Evolutionary conservation across 2,329 filamentous ascomycete species (phyloP).

Genomic region (Ramularia collo-cygni): DNA sequence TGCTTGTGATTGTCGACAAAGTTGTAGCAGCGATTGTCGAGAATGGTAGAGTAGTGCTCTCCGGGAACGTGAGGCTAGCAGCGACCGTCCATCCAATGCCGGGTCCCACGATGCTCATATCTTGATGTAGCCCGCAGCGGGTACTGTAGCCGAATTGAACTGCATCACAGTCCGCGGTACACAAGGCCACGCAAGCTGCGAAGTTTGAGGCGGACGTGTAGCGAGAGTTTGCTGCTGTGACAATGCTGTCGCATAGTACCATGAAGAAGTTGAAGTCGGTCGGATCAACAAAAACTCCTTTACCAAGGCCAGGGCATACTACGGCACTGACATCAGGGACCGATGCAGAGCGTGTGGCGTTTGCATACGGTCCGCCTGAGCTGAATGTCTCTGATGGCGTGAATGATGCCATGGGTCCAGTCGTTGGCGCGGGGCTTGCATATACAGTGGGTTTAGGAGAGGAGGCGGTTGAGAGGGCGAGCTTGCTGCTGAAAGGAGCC

Average conservation of each 20-base stretch:
- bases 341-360: conserved; percentile 3
- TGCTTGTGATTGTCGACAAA: no score
- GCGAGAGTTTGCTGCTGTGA: conserved; percentile 14
- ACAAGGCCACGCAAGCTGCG: conserved; percentile 13
- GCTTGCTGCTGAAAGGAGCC: conserved; percentile 1
- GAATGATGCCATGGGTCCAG: conserved; percentile 6
- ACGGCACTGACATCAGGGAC: conserved; percentile 7
- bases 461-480: conserved; percentile 2
- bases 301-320: conserved; percentile 13
- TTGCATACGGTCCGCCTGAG: conserved; percentile 6
- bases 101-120: conserved; percentile 12
- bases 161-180: conserved; percentile 18
- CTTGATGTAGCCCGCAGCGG: conserved; percentile 18
- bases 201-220: conserved; percentile 16
- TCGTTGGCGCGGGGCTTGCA: conserved; percentile 1
- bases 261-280: conserved; percentile 11
- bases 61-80: conserved; percentile 11
- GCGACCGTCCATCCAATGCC: conserved; percentile 18
- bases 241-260: conserved; percentile 16
- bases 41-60: background rate
- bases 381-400: conserved; percentile 2
- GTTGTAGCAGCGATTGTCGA: conserved; percentile 1
- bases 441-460: background rate
- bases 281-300: conserved; percentile 12
- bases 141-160: conserved; percentile 16